phyloP scores from a whole-genome alignment of 2,329 filamentous ascomycete species.

The Leptographium lundbergii region DNA sequence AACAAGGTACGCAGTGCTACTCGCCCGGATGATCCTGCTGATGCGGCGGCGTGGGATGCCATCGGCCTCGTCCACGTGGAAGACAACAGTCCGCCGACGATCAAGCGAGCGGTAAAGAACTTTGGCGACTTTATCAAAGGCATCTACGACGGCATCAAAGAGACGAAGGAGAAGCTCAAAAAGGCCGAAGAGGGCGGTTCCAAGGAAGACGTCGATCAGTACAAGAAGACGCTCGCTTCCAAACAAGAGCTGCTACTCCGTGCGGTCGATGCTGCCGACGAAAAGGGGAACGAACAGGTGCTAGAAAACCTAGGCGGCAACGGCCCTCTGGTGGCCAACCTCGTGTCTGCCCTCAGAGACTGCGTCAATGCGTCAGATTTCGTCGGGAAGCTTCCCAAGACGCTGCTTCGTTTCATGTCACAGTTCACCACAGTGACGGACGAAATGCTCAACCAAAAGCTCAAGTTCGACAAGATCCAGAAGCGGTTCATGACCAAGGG shows the following conservation, averaged over 20 bases:
- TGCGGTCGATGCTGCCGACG: conserved; percentile 40
- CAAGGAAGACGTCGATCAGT: conserved; percentile 24
- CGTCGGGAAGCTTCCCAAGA: conserved; percentile 39
- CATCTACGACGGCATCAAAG: conserved; percentile 34
- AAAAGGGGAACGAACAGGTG: conserved; percentile 41
- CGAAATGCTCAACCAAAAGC: conserved; percentile 44
- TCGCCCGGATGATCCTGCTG: conserved; percentile 31
- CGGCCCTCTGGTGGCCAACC: conserved; percentile 40
- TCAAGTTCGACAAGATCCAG: conserved; percentile 53
- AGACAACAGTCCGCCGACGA: conserved; percentile 19
- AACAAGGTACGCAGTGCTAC: conserved; percentile 25
- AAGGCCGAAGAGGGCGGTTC: conserved; percentile 23
- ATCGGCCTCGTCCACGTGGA: conserved; percentile 37
- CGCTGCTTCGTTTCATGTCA: conserved; percentile 47
- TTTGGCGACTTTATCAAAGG: conserved; percentile 38
- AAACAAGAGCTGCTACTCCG: conserved; percentile 36
- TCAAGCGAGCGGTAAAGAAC: conserved; percentile 35
- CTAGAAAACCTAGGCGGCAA: conserved; percentile 46
- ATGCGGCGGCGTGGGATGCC: conserved; percentile 40
- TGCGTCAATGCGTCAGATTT: conserved; percentile 41
- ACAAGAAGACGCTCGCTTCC: conserved; percentile 28
- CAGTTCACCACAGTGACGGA: conserved; percentile 49
- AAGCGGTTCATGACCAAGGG: conserved; percentile 52
- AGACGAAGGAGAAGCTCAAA: conserved; percentile 31
- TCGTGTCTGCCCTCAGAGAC: conserved; percentile 41